Percentiles rank a stretch among this genome's conserved stretches.
phyloP scores from a whole-genome alignment of 331 rosid species.

The Saraca asoca region DNA sequence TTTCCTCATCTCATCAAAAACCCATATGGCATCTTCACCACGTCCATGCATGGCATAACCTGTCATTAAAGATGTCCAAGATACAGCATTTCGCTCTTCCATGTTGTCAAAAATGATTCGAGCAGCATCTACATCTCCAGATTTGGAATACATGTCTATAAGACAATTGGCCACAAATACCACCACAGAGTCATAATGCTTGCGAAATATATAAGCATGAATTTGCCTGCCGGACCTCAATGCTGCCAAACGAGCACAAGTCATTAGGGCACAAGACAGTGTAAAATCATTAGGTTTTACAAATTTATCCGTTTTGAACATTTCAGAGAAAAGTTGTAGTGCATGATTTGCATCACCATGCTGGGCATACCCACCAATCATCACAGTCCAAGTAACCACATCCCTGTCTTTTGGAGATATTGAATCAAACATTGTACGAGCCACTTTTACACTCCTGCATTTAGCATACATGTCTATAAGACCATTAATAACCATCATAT shows the following conservation, averaged over 20 bases:
- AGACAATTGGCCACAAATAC: slow-evolving; percentile 77
- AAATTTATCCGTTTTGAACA: slow-evolving; percentile 46
- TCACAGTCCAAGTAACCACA: slow-evolving; percentile 83
- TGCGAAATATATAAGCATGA: slow-evolving; percentile 68
- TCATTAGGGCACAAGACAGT: slow-evolving; percentile 70
- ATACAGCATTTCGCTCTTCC: slow-evolving; percentile 61
- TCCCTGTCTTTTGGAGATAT: slow-evolving; percentile 45
- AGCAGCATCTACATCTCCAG: slow-evolving; percentile 78
- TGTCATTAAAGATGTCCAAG: slow-evolving; percentile 83
- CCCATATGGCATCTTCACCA: slow-evolving; percentile 70
- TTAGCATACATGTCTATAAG: slow-evolving; percentile 84
- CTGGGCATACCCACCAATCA: slow-evolving; percentile 89
- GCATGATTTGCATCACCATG: slow-evolving; percentile 79
- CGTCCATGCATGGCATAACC: slow-evolving; percentile 90
- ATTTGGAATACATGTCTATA: slow-evolving; percentile 85
- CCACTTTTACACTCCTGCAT: slow-evolving; percentile 54
- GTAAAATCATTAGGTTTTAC: slow-evolving; percentile 77
- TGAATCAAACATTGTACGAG: slow-evolving; percentile 56
- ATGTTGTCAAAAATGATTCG: slow-evolving; percentile 62
- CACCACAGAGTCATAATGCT: slow-evolving; percentile 47
- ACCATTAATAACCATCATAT: slow-evolving; percentile 70
- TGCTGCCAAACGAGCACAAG: slow-evolving; percentile 82
- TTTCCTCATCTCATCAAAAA: slow-evolving; percentile 64
- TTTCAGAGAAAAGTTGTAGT: slow-evolving; percentile 60
- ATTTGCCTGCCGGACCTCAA: slow-evolving; percentile 69